Evolutionary conservation across 805 yeast species (phyloP), one percentile per base, ranked within the genome.

Genomic region (Kuraishia capsulata): DNA sequence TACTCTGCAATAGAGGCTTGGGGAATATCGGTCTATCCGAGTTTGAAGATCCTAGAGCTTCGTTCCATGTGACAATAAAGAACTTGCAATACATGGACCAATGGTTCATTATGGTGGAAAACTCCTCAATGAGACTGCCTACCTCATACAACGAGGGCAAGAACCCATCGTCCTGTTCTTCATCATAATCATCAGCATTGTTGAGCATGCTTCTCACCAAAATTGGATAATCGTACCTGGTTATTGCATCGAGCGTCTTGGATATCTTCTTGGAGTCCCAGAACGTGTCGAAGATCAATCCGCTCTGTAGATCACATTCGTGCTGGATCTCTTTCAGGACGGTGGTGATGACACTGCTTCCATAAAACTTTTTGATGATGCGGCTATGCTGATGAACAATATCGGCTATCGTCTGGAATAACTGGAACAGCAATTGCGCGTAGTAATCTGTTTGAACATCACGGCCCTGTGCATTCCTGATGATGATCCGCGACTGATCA

Each of bases 241-340:
- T 61, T 36, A 81, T 66, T 19, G 79, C 85, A 39, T 68, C 67
- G 19, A 83, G 47, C 6, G 71, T 53, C 42, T 73, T 67, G 21
- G 70, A 78, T 3, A 88, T 51, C 20, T 78, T 66, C 44, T 85
- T 71, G 21, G 75, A 70, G 48, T 89, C 97, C 62, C 79, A 73
- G 51, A 85, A 86, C 0, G 92, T 84, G 56, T 90, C 97, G 39
- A 84, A 67, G 3, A 92, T 83, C 33, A 92, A 65, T 1, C 95
- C 94, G 20, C 90, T 81, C 53, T 92, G 98, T n/a, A 89, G 68
- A 53, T 92, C 98, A 23, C 92, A 80, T 53, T 92, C 98, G 36
- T 73, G 65, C 58, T 90, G 95, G 24, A 92, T 80, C 36, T 74
- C 73, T 16, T 72, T 75, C 47, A 89, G 69, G 8, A 90, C 88